Base-by-base conservation (phyloP, 2,329 filamentous ascomycete genomes). In the Paramyrothecium sp. region DNA sequence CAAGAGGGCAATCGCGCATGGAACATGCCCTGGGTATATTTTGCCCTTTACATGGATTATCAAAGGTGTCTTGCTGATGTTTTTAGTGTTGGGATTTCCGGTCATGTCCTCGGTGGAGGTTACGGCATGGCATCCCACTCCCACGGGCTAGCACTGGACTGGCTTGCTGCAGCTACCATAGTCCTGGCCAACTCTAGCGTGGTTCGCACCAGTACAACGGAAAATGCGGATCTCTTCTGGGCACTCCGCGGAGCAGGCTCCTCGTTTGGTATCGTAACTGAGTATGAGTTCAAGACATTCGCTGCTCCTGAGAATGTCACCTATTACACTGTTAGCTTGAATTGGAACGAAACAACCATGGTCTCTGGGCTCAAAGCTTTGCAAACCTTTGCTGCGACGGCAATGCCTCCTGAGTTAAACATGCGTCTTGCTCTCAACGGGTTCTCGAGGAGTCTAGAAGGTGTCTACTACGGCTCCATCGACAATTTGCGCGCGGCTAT, bases 11-110 rank as follows among this genome's bases (percentile, higher is more conserved):
- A 69, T 83, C 3, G 71, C 76, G 23, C 80, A 83, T 53, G 81
- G 81, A n/a, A 81, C 80, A 1, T 83, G 81, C 60, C 79, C 81
- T 3, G 78, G 75, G 79, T 80, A 63, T 69, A 73, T 58, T 0
- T n/a, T 5, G 12, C 13, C 4, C 4, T 10, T 30, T 10, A 30
- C 26, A 30, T 30, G 26, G 10, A 10, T 30, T 30, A 5, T 10
- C 26, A 30, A 30, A 30, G 10, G 10, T 10, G 10, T 30, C n/a
- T 30, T 30, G 26, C 26, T 30, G 10, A 30, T 10, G 4, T 30
- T 10, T 5, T 30, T 10, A 68, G 66, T 30, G 69, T 71, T 26
- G 69, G 69, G 0, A 60, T 71, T 4, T 57, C 66, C 2, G 69
- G 69, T 1, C 69, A 68, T 51, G 64, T 66, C 8, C 58, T 67